Percentiles rank a stretch among this genome's conserved stretches.
These are phyloP conservation scores for Calonectria montana DNA, from an alignment of 2,329 filamentous ascomycete species.

Conservation along the genomic window DNA sequence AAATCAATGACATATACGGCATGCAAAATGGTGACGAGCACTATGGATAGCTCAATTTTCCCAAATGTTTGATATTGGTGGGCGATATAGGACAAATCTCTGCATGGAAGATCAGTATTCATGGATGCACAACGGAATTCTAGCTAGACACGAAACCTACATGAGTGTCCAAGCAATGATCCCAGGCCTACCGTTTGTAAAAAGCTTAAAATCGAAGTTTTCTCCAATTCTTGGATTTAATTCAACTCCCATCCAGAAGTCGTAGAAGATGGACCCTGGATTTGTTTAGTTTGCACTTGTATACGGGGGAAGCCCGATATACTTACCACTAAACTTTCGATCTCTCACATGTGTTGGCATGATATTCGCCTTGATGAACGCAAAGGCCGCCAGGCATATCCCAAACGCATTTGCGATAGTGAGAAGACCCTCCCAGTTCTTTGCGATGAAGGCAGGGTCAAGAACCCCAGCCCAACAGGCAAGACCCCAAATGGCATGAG, in stretches of 20 bases:
- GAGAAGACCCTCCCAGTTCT: slow-evolving; percentile 55
- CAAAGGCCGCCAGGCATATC: slow-evolving; percentile 39
- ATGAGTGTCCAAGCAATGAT: slow-evolving; percentile 61
- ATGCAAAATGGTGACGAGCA: slow-evolving; percentile 58
- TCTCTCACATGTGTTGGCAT: slow-evolving; percentile 53
- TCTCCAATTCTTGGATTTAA: slow-evolving; percentile 56
- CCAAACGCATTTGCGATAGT: slow-evolving; percentile 51
- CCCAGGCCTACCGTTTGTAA: slow-evolving; percentile 59
- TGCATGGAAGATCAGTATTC: background rate
- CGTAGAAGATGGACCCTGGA: slow-evolving; percentile 52
- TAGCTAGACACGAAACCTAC: slow-evolving; percentile 38
- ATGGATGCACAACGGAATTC: too few relatives aligned
- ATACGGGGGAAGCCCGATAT: background rate
- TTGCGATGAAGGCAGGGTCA: slow-evolving; percentile 54
- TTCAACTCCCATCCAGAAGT: slow-evolving; percentile 60
- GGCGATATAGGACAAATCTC: slow-evolving; percentile 42
- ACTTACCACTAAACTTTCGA: slow-evolving; percentile 54
- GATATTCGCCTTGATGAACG: slow-evolving; percentile 53
- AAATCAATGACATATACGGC: slow-evolving; percentile 59
- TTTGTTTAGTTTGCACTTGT: background rate
- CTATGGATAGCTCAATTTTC: slow-evolving; percentile 48
- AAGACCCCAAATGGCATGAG: slow-evolving; percentile 46
- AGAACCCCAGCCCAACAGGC: slow-evolving; percentile 44
- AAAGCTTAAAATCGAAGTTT: slow-evolving; percentile 59
- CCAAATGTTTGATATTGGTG: slow-evolving; percentile 56